Evolutionary conservation across 257 asterid species (phyloP), one percentile per base, ranked within the genome.

Genomic region (Gynochthodes officinalis): DNA sequence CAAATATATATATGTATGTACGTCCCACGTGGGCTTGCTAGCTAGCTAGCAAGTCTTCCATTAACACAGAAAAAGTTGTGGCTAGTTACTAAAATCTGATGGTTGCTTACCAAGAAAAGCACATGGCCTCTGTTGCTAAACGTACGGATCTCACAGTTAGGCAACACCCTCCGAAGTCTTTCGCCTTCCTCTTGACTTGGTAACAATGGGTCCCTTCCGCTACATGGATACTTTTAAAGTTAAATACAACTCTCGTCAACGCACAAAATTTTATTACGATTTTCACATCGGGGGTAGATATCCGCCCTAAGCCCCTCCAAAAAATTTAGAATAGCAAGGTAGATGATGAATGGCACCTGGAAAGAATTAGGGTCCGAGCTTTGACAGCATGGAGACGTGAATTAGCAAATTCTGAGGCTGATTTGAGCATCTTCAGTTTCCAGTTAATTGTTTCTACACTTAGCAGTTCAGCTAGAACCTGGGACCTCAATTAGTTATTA

Each of bases 361-460:
- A 84, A 72, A 93, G 92, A 71, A 93, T 78, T 70, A 90, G 74
- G 21, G 93, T 85, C 70, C 86, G 86, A 82, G 96, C 89, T 85
- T 83, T 93, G 75, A 93, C 92, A 62, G 98, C 93, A 84, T 90
- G 96, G 64, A 90, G 97, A 13, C 97, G 90, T 72, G 97, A 93
- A 81, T 88, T 93, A 70, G 90, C 86, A 73, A 62, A 93, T 65
- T 86, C 77, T 67, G 92, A 89, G 67, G 87, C 97, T 59, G 94
- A 84, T 78, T 90, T 86, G 32, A 93, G 87, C 82, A 93, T 76
- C 74, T 80, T 78, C 75, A 90, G 87, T 86, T 84, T 89, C 95
- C 96, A 90, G 5, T 53, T 49, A 72, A 89, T 86, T 11, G 90
- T 79, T 75, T 89, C 92, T 50, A 13, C 79, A 37, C 79, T 79